Evolutionary conservation across 345 rosid species (phyloP).

Genomic region (Populus alba): DNA sequence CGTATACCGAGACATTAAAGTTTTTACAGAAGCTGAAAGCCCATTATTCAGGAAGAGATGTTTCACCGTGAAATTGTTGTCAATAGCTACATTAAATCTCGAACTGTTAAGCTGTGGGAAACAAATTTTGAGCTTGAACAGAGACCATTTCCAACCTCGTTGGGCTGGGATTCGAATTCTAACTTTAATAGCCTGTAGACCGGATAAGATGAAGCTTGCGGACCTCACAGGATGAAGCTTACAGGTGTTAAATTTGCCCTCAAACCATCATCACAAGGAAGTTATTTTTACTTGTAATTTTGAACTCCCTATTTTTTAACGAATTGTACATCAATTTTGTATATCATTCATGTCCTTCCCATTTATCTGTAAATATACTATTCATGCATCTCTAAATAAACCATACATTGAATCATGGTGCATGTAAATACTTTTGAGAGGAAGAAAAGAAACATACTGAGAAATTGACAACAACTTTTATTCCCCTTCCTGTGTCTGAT

Average conservation of each 20-base stretch:
- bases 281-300: background rate
- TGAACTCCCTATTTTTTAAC: background rate
- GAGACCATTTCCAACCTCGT: background rate
- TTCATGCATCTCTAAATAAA: slow-evolving; percentile 4
- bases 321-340: slow-evolving; percentile 13
- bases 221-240: background rate
- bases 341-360: background rate
- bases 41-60: slow-evolving; percentile 30
- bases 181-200: background rate
- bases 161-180: background rate
- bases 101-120: background rate
- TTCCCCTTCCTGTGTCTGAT: too few species aligned
- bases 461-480: background rate
- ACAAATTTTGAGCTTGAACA: background rate
- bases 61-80: background rate
- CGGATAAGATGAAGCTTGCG: background rate
- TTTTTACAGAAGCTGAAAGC: slow-evolving; percentile 63
- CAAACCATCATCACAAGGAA: background rate
- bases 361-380: background rate
- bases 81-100: background rate
- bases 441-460: background rate
- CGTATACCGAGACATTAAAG: slow-evolving; percentile 65
- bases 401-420: background rate
- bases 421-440: background rate
- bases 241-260: background rate